Conservation (phyloP, 1,284 basidiomycete species). For the Pascua sp. region DNA sequence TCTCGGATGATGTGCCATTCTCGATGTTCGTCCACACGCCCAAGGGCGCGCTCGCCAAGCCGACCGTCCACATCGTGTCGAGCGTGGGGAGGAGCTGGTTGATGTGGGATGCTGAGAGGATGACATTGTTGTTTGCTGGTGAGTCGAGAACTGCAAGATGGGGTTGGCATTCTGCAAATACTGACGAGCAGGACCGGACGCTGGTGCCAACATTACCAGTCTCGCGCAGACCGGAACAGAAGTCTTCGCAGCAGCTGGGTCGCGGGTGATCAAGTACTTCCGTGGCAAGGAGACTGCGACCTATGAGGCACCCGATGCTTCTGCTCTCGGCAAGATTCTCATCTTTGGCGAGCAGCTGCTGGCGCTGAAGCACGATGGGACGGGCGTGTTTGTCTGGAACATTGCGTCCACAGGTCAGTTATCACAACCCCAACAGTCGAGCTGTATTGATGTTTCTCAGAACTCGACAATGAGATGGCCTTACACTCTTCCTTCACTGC, state of each 20-base stretch:
- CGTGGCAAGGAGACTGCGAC: conserved; percentile 69
- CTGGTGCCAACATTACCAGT: conserved; percentile 66
- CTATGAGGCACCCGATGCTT: conserved; percentile 32
- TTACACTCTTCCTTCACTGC: conserved; percentile 68
- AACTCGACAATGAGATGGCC: conserved; percentile 54
- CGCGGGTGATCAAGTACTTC: conserved; percentile 69
- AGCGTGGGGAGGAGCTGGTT: conserved; percentile 90
- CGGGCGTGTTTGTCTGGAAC: conserved; percentile 78
- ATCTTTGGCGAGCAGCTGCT: conserved; percentile 78
- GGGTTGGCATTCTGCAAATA: not conserved
- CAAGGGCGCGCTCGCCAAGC: conserved; percentile 80
- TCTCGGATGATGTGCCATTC: conserved; percentile 90
- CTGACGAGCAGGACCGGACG: conserved; percentile 65
- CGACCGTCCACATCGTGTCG: conserved; percentile 76
- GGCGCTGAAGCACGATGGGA: conserved; percentile 73
- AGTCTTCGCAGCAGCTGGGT: conserved; percentile 75
- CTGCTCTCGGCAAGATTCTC: conserved; percentile 54
- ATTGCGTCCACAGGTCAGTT: conserved; percentile 58
- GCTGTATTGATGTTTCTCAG: conserved; percentile 13
- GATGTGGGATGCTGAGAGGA: conserved; percentile 91
- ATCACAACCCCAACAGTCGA: not conserved
- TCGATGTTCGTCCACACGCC: conserved; percentile 79
- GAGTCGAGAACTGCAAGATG: conserved; percentile 42
- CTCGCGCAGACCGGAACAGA: conserved; percentile 80
- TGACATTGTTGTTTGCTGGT: conserved; percentile 92